These are phyloP conservation scores for Knoxdaviesia capensis DNA, from an alignment of 2,329 filamentous ascomycete species.

Conservation along the genomic window DNA sequence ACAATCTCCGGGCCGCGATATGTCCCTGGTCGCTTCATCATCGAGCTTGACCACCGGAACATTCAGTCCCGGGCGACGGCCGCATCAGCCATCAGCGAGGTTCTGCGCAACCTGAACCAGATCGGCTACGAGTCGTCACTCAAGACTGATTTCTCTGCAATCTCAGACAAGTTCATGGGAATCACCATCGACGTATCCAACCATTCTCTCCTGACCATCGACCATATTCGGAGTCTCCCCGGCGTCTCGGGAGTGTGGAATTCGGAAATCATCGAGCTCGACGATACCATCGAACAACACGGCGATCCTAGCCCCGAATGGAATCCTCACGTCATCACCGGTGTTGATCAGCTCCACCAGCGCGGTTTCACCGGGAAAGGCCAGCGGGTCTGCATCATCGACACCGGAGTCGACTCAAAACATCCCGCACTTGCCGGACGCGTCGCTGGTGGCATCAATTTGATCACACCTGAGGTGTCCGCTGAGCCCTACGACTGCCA, in stretches of 20 bases:
- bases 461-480: slow-evolving; percentile 4
- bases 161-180: slow-evolving; percentile 4
- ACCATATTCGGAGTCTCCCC: slow-evolving; percentile 4
- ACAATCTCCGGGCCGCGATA: too few species aligned
- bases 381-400: slow-evolving; percentile 7
- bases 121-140: slow-evolving; percentile 4
- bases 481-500: slow-evolving; percentile 6
- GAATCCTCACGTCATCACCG: slow-evolving; percentile 6
- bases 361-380: slow-evolving; percentile 6
- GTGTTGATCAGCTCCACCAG: slow-evolving; percentile 6
- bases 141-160: slow-evolving; percentile 3
- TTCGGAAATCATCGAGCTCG: slow-evolving; percentile 6
- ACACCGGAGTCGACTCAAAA: slow-evolving; percentile 6
- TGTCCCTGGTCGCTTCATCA: slow-evolving; percentile 3
- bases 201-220: slow-evolving; percentile 2
- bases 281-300: slow-evolving; percentile 3
- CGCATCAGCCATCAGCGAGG: slow-evolving; percentile 2
- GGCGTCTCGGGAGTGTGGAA: slow-evolving; percentile 4
- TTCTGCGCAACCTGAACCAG: slow-evolving; percentile 3
- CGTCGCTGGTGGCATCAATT: slow-evolving; percentile 6
- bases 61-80: neutral
- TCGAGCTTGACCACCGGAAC: slow-evolving; percentile 1
- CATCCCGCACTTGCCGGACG: slow-evolving; percentile 6
- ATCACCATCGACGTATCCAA: slow-evolving; percentile 4
- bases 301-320: slow-evolving; percentile 2